These are phyloP conservation scores for Sclerotinia sclerotiorum DNA, from an alignment of 2,329 filamentous ascomycete genomes.

Conservation along the genomic window DNA sequence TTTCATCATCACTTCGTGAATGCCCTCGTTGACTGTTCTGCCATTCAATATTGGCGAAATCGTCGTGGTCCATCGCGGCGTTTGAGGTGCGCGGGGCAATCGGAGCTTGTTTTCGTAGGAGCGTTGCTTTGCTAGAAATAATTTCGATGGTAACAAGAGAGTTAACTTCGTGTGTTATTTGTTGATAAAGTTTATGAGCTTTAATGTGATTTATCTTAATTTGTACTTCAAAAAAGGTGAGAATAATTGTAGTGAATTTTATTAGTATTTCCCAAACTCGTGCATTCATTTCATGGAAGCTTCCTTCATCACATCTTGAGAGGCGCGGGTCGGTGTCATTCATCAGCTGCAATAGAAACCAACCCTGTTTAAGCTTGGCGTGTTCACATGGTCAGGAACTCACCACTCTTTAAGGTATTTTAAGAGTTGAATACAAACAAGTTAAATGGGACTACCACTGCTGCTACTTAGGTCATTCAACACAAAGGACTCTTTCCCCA, in stretches of 20 bases:
- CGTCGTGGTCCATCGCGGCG: conserved; percentile 50
- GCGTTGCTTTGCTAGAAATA: background rate
- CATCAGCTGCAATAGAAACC: conserved; percentile 5
- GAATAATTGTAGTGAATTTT: conserved; percentile 15
- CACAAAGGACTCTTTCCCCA: background rate
- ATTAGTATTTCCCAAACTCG: background rate
- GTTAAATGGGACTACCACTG: background rate
- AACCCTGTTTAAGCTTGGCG: conserved; percentile 20
- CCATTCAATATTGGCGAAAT: conserved; percentile 83
- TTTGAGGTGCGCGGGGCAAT: conserved; percentile 28
- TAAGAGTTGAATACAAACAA: background rate
- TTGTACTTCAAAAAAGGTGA: conserved; percentile 19
- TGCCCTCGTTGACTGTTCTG: conserved; percentile 55
- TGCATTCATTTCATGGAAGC: conserved; percentile 16
- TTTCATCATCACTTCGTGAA: conserved; percentile 44
- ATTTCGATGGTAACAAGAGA: background rate
- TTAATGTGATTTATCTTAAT: conserved; percentile 14
- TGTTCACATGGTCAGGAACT: background rate
- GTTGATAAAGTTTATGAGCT: conserved; percentile 1
- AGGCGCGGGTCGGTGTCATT: conserved; percentile 21
- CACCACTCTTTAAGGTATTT: background rate
- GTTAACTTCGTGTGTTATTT: background rate
- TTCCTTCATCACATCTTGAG: conserved; percentile 9
- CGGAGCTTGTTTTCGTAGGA: conserved; percentile 3
- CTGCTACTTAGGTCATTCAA: background rate